Evolutionary conservation across 2,329 filamentous ascomycete genomes (phyloP), one percentile per base, ranked within the genome.

Genomic region (Pseudogymnoascus sp.): DNA sequence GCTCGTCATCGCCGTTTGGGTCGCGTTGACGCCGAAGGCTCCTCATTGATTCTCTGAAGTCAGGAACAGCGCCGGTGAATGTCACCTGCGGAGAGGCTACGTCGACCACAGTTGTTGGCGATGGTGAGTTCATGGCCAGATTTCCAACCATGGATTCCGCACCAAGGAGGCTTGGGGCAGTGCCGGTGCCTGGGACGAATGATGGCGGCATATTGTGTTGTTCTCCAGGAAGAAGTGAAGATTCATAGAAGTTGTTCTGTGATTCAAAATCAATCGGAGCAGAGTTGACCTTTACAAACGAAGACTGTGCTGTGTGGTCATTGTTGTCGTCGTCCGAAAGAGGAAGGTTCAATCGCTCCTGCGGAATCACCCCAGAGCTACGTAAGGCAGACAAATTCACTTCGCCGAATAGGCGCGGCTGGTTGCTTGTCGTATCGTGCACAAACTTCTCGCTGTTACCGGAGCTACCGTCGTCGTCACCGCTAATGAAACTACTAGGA

Each of bases 81-180:
- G 31, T 42, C 25, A 35, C 48, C 33, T 37, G 55, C 45, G 69
- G 65, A 31, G 68, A 68, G n/a, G 45, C 29, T 36, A 55, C 12
- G 13, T 52, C 48, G 55, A 35, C 7, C 13, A 61, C 31, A 33
- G 67, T 37, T 12, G 62, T 65, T 12, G 67, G 64, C 2, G 67
- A 63, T 21, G 71, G 70, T 29, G 71, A 73, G 48, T 69, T 64
- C 69, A 73, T 71, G 40, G 70, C 66, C 3, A 73, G 60, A 40
- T 72, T 66, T 10, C 69, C 69, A 21, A 73, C 67, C 62, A 71
- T 65, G 25, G 70, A 72, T 61, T 72, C 72, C 9, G 72, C 65
- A 40, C 71, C 71, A 61, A 71, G 64, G 13, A 73, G 65, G 59
- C 71, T 71, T 2, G 71, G 70, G 10, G 68, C 67, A 63, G 65